Base-by-base conservation (phyloP, 805 yeast genomes). In the Yarrowia yakushimensis region DNA sequence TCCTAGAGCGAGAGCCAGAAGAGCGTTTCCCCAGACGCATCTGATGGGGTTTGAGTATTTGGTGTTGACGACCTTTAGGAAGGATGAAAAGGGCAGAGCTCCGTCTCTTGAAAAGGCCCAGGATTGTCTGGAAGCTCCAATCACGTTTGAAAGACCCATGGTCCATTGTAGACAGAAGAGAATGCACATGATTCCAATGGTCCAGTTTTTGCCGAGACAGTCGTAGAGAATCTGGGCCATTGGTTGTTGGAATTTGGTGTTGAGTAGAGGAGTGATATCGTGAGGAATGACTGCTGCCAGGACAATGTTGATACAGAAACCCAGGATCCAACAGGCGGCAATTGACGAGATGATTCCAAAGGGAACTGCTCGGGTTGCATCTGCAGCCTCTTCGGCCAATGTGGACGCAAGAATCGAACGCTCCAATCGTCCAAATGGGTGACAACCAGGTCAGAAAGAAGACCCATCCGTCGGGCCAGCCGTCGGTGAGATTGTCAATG, bases 51-150 rank as follows among this genome's bases (percentile, higher is more conserved):
- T 87, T 20, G 80, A 76, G 41, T 81, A 73, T 63, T 71, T 79
- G 55, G 79, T 76, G 68, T 86, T 77, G 45, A 87, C 88, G 48
- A 76, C 80, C 66, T 85, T 83, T 65, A 87, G 78, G 68, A 76
- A 76, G 33, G 76, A 72, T 10, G 85, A 78, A 65, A 85, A 76
- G 9, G 92, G 92, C 63, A 87, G 77, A 17, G 90, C 90, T 68
- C 85, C 84, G 71, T 87, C 93, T 74, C 93, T 81, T 33, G 89
- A 72, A 85, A 48, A 85, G 1, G 90, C 89, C 84, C 87, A 86
- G 46, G 85, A 78, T 71, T 85, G 90, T 72, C 91, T 79, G 4
- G 88, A 84, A 7, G 82, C 79, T 11, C 90, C 89, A 57, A 85
- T 79, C 54, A 85, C 75, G 57, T 82, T 79, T 2, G 88, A 83